Base-by-base conservation (phyloP, 208 protist species). In the Blastocrithidia nonstop region DNA sequence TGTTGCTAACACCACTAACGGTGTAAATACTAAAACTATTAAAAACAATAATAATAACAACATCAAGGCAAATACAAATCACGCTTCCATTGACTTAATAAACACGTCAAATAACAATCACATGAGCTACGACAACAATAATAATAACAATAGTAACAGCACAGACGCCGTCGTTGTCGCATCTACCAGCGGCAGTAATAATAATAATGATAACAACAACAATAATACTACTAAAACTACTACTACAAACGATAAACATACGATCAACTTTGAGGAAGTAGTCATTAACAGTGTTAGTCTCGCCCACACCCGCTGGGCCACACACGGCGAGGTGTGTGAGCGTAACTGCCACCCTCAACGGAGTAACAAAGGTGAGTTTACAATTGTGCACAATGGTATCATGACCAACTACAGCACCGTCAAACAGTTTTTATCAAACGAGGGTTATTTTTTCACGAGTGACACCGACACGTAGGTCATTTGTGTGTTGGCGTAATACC, bases 231-330 rank as follows among this genome's bases (percentile, higher is more conserved):
- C n/a, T n/a, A n/a, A n/a, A n/a, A n/a, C n/a, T n/a, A n/a, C n/a
- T n/a, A n/a, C n/a, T n/a, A n/a, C n/a, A n/a, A n/a, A n/a, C n/a
- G n/a, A n/a, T n/a, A n/a, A n/a, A n/a, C n/a, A n/a, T n/a, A n/a
- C n/a, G n/a, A 15, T 57, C n/a, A 58, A 58, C 19, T 43, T 85
- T 50, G 57, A 77, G 25, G 66, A 51, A 1, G 19, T 15, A 19
- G 45, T 70, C 29, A 50, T 39, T 9, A 38, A 64, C 51, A 66
- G 81, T 49, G 40, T 84, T 22, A 90, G 82, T 22, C 92, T 98
- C 43, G 93, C 81, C 3, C 94, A 98, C 69, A 98, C 96, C 1
- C 80, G 96, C 45, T 98, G 96, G 96, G 95, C 96, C 5, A 98
- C 96, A 6, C 93, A 98, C 66, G 96, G 96, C 23, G 65, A 50